These are phyloP conservation scores for Chlorella sp. DNA, from an alignment of 139 green algal genomes.

Conservation along the genomic window DNA sequence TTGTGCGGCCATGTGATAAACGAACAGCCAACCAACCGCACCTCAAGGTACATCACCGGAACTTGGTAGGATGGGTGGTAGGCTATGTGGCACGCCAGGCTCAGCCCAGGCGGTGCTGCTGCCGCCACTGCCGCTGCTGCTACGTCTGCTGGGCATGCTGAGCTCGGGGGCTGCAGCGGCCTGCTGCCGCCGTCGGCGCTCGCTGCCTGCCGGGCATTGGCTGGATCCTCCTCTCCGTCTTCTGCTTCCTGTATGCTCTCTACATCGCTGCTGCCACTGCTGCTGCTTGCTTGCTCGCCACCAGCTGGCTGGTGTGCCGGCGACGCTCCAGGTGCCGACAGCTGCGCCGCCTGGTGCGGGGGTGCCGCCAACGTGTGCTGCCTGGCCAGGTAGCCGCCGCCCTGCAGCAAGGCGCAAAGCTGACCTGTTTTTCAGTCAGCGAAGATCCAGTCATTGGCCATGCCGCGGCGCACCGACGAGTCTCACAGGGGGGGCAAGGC, in stretches of 20 bases:
- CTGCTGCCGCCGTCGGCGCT: not conserved
- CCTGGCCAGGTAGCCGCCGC: not conserved
- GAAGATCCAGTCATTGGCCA: too few species aligned
- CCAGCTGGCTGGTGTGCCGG: not conserved
- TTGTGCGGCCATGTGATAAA: too few species aligned
- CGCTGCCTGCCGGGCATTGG: not conserved
- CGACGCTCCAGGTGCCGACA: not conserved
- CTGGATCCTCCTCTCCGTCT: not conserved
- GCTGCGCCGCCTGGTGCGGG: not conserved
- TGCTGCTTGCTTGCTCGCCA: not conserved
- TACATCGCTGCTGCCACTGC: not conserved
- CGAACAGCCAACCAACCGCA: not conserved
- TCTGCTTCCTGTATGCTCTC: not conserved
- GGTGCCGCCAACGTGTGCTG: not conserved
- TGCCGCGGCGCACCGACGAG: too few species aligned
- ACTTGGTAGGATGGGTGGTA: slow-evolving; percentile 56
- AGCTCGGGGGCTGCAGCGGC: not conserved
- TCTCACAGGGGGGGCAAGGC: too few species aligned
- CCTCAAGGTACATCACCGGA: slow-evolving; percentile 45
- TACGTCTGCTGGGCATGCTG: not conserved
- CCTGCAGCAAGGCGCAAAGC: not conserved
- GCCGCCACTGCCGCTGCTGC: not conserved
- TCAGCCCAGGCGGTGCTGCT: not conserved
- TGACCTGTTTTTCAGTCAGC: too few species aligned
- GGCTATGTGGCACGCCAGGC: slow-evolving; percentile 36